Percentiles rank a stretch among this genome's conserved stretches.
phyloP scores from a whole-genome alignment of 331 rosid genomes.

The Pyrus hybrid region DNA sequence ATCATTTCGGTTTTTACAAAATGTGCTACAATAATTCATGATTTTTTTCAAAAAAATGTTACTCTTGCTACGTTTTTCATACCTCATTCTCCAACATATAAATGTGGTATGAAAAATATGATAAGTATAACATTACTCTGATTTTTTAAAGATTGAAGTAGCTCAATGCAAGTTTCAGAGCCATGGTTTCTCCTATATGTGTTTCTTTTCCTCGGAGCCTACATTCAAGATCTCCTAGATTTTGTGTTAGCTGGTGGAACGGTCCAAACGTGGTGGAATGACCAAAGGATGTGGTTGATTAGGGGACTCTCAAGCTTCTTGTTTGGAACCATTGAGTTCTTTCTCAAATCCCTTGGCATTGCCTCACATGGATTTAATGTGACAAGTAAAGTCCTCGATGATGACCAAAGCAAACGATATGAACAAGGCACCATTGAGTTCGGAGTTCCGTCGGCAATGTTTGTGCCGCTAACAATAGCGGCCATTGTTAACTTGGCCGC shows the following conservation, averaged over 20 bases:
- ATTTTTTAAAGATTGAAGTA: too few species aligned
- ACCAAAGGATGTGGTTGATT: conserved; percentile 41
- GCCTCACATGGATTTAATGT: conserved; percentile 19
- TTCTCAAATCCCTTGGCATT: conserved; percentile 12
- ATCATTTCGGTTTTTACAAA: too few species aligned
- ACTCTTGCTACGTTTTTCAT: too few species aligned
- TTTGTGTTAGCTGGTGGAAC: conserved; percentile 20
- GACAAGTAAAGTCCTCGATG: conserved; percentile 26
- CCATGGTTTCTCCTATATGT: conserved; percentile 25
- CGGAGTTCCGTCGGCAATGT: conserved; percentile 20
- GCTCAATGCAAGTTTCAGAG: conserved; percentile 10
- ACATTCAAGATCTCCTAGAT: conserved; percentile 22
- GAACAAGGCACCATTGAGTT: conserved; percentile 23
- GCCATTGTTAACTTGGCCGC: conserved; percentile 26
- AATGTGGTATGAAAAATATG: too few species aligned
- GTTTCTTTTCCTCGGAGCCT: conserved; percentile 27
- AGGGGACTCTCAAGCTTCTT: conserved; percentile 13
- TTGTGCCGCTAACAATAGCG: conserved; percentile 18
- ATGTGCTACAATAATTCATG: too few species aligned
- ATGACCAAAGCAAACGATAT: conserved; percentile 36
- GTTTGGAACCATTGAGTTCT: conserved; percentile 21
- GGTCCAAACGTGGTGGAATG: too few species aligned
- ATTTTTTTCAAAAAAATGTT: too few species aligned
- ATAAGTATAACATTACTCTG: too few species aligned
- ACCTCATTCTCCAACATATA: too few species aligned